Base-by-base conservation (phyloP, 78 protist species). In the slime mould (Dictyostelium discoideum) region DNA sequence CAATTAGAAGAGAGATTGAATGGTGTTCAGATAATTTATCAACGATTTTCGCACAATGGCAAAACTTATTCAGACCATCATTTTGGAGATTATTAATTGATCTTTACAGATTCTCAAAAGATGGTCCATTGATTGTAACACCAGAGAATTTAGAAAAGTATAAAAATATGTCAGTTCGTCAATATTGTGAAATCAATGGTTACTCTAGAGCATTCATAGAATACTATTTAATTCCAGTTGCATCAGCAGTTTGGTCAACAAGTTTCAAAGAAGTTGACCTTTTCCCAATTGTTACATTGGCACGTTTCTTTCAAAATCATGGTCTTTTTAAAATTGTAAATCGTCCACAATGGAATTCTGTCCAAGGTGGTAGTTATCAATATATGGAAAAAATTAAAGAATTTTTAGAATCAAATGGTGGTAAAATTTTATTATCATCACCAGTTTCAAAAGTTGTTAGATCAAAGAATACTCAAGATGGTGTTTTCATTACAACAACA, bases 211-310 rank as follows among this genome's bases (percentile, higher is more conserved):
- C 94, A 16, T 89, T 89, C 40, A 81, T 67, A 1, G 60, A 69
- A 26, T 83, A 89, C 42, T 89, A 89, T 72, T n/a, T 89, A 13
- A 77, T 89, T 16, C 94, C 94, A 20, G 87, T 89, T 44, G 77
- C 76, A 57, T 81, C 94, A 18, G 80, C 94, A 9, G 63, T 89
- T 50, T 89, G 94, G 94, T 89, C 94, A 14, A 65, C 94, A 1
- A 67, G 86, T 9, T 83, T 83, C 42, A 83, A 78, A 26, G 94
- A 73, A 29, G 80, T 89, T 48, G 89, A 83, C 22, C 42, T 57
- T 5, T 89, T 89, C 24, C 94, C 94, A 40, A 73, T 83, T 18
- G 74, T 89, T 2, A 89, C 94, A 18, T 40, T 89, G 0, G 84
- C 60, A 2, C 46, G 94, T 29, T 89, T 89, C 86, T 89, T 83